Conservation (phyloP, 495 filamentous ascomycete genomes). For the Cladorrhinum samala region DNA sequence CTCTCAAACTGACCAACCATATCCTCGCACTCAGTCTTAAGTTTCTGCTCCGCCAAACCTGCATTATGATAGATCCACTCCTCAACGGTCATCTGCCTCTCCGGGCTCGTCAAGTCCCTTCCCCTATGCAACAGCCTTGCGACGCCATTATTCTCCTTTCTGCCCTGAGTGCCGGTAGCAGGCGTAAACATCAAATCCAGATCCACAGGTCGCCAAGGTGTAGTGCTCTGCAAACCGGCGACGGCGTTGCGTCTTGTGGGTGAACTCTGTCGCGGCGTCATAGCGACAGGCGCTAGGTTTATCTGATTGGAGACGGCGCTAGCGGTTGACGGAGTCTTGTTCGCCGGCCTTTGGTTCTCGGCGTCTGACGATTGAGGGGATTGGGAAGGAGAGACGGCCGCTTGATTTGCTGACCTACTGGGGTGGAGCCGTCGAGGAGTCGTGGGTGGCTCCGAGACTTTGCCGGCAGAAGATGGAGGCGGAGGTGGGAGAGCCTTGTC, state of each 20-base stretch:
- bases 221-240: slow-evolving; percentile 50
- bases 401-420: slow-evolving; percentile 31
- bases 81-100: slow-evolving; percentile 86
- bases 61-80: slow-evolving; percentile 87
- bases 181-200: slow-evolving; percentile 56
- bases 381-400: slow-evolving; percentile 46
- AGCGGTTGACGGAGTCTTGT: slow-evolving; percentile 36
- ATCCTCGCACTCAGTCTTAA: slow-evolving; percentile 74
- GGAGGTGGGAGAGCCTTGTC: slow-evolving; percentile 28
- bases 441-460: slow-evolving; percentile 21
- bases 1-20: slow-evolving; percentile 74
- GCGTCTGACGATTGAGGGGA: slow-evolving; percentile 76
- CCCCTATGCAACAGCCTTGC: slow-evolving; percentile 43
- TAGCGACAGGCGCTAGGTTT: slow-evolving; percentile 46
- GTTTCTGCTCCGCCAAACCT: slow-evolving; percentile 64
- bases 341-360: slow-evolving; percentile 68
- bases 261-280: slow-evolving; percentile 50
- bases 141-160: slow-evolving; percentile 43
- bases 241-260: slow-evolving; percentile 60
- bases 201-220: slow-evolving; percentile 70
- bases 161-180: slow-evolving; percentile 46
- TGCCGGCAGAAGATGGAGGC: slow-evolving; percentile 20
- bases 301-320: slow-evolving; percentile 28
- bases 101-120: slow-evolving; percentile 59
- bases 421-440: slow-evolving; percentile 31